These are phyloP conservation scores for Penicillium roqueforti DNA, from an alignment of 495 filamentous ascomycete species.

Conservation along the genomic window DNA sequence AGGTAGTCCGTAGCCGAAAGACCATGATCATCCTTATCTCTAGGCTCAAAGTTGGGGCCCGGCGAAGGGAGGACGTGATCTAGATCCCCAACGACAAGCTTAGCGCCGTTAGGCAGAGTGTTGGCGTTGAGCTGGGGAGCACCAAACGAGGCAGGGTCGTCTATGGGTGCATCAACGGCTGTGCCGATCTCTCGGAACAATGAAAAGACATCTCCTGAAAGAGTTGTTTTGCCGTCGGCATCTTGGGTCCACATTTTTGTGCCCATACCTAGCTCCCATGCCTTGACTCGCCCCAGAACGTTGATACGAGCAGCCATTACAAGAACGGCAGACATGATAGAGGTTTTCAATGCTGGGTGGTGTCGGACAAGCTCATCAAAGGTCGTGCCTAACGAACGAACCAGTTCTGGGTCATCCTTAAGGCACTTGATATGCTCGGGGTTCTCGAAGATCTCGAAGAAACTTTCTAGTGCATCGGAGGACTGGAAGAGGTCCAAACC, in stretches of 20 bases:
- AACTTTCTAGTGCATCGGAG: slow-evolving; percentile 75
- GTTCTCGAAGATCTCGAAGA: slow-evolving; percentile 92
- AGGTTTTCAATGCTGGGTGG: slow-evolving; percentile 75
- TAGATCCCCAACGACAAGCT: slow-evolving; percentile 33
- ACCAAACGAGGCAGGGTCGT: slow-evolving; percentile 30
- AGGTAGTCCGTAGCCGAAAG: slow-evolving; percentile 64
- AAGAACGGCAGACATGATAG: slow-evolving; percentile 73
- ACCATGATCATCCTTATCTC: slow-evolving; percentile 44
- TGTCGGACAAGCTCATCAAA: slow-evolving; percentile 96
- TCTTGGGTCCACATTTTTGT: slow-evolving; percentile 70
- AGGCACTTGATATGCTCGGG: slow-evolving; percentile 81
- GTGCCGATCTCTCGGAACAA: slow-evolving; percentile 36
- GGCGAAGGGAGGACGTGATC: slow-evolving; percentile 25
- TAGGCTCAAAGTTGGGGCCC: slow-evolving; percentile 37
- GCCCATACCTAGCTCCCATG: slow-evolving; percentile 64
- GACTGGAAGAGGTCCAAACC: slow-evolving; percentile 89
- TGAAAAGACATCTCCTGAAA: slow-evolving; percentile 31
- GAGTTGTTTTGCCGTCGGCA: slow-evolving; percentile 27
- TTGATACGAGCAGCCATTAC: slow-evolving; percentile 79
- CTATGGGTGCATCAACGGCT: slow-evolving; percentile 23
- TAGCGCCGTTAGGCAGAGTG: slow-evolving; percentile 38
- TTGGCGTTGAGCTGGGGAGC: slow-evolving; percentile 29
- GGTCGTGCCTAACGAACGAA: slow-evolving; percentile 61
- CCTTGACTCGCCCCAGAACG: slow-evolving; percentile 62
- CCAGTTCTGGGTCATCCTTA: slow-evolving; percentile 58